Conservation (phyloP, 441 rosid genomes). For the Populus trichocarpa region DNA sequence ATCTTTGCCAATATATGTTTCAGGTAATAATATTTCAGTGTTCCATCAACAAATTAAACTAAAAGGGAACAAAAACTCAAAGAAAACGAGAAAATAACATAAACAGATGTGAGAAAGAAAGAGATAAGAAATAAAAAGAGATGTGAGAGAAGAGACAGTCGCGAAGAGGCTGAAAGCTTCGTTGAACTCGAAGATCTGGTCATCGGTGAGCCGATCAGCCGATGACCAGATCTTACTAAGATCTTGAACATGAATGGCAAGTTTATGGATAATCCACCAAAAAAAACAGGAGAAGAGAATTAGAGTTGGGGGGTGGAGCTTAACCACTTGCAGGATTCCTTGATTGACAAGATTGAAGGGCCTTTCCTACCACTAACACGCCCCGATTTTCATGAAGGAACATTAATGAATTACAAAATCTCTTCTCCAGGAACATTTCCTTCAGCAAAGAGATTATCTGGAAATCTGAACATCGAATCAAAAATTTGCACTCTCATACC, state of each 20-base stretch:
- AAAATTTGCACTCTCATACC: not conserved
- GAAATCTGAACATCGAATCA: not conserved
- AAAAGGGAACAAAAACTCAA: no score
- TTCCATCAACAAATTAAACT: no score
- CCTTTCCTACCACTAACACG: not conserved
- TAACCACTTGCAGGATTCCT: not conserved
- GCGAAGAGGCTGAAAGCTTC: no score
- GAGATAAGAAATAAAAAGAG: no score
- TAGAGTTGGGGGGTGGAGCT: not conserved
- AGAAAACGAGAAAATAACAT: no score
- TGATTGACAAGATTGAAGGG: not conserved
- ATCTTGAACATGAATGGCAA: not conserved
- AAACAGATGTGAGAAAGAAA: no score
- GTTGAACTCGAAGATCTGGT: no score
- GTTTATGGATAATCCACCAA: not conserved
- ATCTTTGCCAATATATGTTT: not conserved
- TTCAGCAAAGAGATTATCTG: not conserved
- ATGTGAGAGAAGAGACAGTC: no score
- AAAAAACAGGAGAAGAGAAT: not conserved
- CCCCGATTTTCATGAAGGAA: not conserved
- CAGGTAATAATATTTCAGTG: slow-evolving; percentile 74
- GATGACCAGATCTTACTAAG: no score
- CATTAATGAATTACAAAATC: not conserved
- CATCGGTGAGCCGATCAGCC: no score
- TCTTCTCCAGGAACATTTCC: not conserved